phyloP scores from a whole-genome alignment of 176 grass and related monocot species.

The Urochloa ruziziensis region DNA sequence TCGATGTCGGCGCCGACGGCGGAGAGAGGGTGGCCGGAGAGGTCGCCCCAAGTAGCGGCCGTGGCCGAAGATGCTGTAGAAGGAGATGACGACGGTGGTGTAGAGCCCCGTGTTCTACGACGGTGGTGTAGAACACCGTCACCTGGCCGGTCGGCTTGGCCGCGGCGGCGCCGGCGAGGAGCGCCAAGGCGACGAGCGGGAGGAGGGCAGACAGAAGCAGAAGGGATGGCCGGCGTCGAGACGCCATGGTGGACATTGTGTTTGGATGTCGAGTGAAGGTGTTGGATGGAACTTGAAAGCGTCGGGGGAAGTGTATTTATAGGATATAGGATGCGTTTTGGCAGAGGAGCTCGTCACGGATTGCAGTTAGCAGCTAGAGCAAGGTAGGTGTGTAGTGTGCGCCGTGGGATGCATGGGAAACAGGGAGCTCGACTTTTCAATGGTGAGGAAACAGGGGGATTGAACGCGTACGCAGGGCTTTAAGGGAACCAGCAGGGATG shows the following conservation, averaged over 20 bases:
- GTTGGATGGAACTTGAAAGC: not conserved
- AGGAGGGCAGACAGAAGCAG: not conserved
- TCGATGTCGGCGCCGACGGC: not conserved
- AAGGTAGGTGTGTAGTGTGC: no score
- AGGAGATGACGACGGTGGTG: slow-evolving; percentile 16
- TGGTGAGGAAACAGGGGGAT: no score
- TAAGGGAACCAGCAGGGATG: no score
- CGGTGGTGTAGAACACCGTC: not conserved
- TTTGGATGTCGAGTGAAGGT: no score
- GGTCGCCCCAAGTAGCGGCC: slow-evolving; percentile 6
- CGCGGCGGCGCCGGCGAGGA: not conserved
- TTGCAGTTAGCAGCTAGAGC: no score
- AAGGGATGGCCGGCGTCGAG: not conserved
- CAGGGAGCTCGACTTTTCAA: no score
- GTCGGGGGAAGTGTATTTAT: not conserved
- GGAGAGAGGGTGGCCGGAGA: not conserved
- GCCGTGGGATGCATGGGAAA: no score
- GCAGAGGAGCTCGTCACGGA: no score
- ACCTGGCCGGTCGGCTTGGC: not conserved
- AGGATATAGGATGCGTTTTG: no score
- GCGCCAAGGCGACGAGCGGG: not conserved
- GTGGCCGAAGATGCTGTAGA: slow-evolving; percentile 17
- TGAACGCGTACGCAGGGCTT: no score
- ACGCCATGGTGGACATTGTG: not conserved
- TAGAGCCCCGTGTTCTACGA: not conserved